Conservation (phyloP, 192 early-diverging fungal species). For the Chytriomyces confervae region DNA sequence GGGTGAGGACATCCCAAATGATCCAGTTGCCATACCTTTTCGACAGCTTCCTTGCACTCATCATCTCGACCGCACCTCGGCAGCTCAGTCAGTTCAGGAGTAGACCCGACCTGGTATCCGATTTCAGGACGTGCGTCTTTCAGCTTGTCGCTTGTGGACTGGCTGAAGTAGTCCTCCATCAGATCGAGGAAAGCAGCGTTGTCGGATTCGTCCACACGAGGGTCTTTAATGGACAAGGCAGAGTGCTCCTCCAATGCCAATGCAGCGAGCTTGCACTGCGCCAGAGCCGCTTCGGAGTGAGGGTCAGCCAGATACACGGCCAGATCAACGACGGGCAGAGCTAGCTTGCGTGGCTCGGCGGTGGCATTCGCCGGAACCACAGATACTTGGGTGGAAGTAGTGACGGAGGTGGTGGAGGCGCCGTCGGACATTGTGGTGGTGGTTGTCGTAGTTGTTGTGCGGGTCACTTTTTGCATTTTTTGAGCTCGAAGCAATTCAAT, state of each 20-base stretch:
- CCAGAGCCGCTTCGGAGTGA: slow-evolving; percentile 46
- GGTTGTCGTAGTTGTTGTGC: background rate
- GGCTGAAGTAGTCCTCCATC: slow-evolving; percentile 75
- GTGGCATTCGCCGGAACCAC: background rate
- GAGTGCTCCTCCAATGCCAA: slow-evolving; percentile 68
- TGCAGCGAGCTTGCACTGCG: slow-evolving; percentile 52
- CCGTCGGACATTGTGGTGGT: background rate
- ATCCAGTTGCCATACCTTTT: slow-evolving; percentile 16
- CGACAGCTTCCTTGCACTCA: slow-evolving; percentile 62
- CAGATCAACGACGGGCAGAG: slow-evolving; percentile 62
- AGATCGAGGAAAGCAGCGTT: slow-evolving; percentile 62
- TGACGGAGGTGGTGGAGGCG: background rate
- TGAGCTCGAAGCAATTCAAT: background rate
- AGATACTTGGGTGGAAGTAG: background rate
- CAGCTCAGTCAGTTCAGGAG: slow-evolving; percentile 71
- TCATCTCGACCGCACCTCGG: slow-evolving; percentile 68
- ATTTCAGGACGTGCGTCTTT: slow-evolving; percentile 68
- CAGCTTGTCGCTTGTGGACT: slow-evolving; percentile 65
- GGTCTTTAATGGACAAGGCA: slow-evolving; percentile 68
- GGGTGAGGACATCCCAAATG: no score
- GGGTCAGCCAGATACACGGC: slow-evolving; percentile 61
- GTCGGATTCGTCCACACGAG: slow-evolving; percentile 63
- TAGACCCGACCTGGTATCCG: slow-evolving; percentile 61
- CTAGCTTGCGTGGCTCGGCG: slow-evolving; percentile 6
- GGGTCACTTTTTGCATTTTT: background rate